Evolutionary conservation across 2,329 filamentous ascomycete species (phyloP), one percentile per base, ranked within the genome.

Genomic region (Aphanocladium album): DNA sequence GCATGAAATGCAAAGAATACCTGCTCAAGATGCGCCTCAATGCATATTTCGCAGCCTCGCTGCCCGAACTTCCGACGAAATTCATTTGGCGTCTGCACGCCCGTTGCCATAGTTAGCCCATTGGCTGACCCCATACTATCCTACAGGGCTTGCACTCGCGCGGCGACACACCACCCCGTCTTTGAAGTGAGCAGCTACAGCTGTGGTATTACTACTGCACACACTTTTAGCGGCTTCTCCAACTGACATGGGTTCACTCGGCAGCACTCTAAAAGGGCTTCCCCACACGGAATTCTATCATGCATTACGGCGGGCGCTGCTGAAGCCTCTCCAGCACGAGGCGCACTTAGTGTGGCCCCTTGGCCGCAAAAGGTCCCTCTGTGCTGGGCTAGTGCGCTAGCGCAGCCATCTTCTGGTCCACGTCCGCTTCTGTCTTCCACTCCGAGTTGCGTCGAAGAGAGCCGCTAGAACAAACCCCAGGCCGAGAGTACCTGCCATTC

Each of bases 371-470:
- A 54, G 50, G 16, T 41, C 50, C 49, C 57, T 50, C 33, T 30
- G 37, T 21, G 35, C 45, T 43, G 45, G 46, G 23, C 35, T 35
- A 52, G 47, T 45, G 47, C 47, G 19, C n/a, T 59, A 59, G 57
- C 39, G 57, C 39, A 46, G 39, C 57, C 57, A 58, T 52, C 7
- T 52, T 39, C 35, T 43, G 46, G 47, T 35, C 57, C 57, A 53
- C 49, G 57, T n/a, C 57, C 49, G 35, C 46, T 41, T 51, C 54
- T 25, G 43, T 30, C 52, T 46, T 55, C 19, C 25, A 21, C 52
- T 21, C 25, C 39, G 39, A 30, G 39, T 12, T n/a, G 33, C 39
- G 39, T 45, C 25, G 25, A 23, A 39, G 19, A 25, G 30, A 25
- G n/a, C 30, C 51, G 51, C 35, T 54, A 46, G 17, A 47, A 57